These are phyloP conservation scores for Warburgia ugandensis DNA, from an alignment of 164 flowering plant species.

Conservation along the genomic window DNA sequence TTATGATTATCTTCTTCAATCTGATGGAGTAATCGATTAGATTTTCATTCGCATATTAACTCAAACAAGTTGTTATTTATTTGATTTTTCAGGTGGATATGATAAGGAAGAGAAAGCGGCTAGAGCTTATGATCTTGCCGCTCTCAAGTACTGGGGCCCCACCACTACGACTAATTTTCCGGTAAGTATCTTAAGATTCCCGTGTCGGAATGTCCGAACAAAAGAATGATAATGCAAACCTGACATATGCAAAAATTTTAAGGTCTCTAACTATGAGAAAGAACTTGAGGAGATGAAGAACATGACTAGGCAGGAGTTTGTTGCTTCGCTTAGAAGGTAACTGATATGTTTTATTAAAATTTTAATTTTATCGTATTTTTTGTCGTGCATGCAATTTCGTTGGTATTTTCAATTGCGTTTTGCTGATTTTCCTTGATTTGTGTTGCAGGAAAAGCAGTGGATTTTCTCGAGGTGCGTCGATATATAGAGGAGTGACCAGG, in stretches of 20 bases:
- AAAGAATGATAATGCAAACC: no score
- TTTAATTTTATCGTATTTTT: background rate
- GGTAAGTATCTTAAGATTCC: conserved; percentile 23
- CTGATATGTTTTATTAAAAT: background rate
- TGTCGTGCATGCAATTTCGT: background rate
- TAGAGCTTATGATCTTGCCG: conserved; percentile 86
- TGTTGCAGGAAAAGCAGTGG: conserved; percentile 68
- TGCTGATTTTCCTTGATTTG: background rate
- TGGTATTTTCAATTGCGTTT: background rate
- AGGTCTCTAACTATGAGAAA: conserved; percentile 74
- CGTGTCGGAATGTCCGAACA: no score
- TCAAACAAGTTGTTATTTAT: background rate
- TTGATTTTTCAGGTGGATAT: conserved; percentile 54
- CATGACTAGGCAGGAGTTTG: conserved; percentile 90
- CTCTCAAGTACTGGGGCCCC: conserved; percentile 92
- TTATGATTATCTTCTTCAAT: background rate
- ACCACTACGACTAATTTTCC: conserved; percentile 78
- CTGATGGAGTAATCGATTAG: background rate
- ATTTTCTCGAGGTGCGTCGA: conserved; percentile 87
- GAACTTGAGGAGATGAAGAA: conserved; percentile 84
- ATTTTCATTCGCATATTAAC: background rate
- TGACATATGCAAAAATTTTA: no score
- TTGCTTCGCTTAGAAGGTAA: conserved; percentile 85
- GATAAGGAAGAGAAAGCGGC: conserved; percentile 94
- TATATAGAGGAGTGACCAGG: conserved; percentile 88